These are phyloP conservation scores for Hondaea fermentalgiana DNA, from an alignment of 108 stramenopile genomes.

Conservation along the genomic window DNA sequence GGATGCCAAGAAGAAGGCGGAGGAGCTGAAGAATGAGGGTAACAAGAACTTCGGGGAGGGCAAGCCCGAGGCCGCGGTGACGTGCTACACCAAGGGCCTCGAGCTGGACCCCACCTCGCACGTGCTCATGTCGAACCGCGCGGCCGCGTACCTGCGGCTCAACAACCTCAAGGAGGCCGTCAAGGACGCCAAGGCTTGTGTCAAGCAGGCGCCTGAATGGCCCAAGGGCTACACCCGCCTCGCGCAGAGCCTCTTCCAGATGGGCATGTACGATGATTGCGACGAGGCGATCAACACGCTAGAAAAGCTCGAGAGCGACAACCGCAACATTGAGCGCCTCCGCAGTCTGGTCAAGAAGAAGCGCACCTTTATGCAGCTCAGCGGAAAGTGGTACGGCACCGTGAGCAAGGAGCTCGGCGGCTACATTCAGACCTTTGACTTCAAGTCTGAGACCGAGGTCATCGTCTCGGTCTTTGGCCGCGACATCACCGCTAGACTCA, in stretches of 20 bases:
- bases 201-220: constrained; percentile 71
- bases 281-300: constrained; percentile 14
- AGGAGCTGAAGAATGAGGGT: background rate
- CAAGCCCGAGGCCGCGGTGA: background rate
- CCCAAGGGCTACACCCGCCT: constrained; percentile 78
- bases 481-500: background rate
- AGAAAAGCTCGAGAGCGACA: background rate
- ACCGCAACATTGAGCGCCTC: constrained; percentile 12
- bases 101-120: constrained; percentile 35
- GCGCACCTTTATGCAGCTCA: background rate
- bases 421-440: constrained; percentile 11
- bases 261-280: constrained; percentile 4
- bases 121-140: constrained; percentile 87
- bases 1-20: background rate
- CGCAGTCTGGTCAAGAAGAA: constrained; percentile 12
- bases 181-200: constrained; percentile 84
- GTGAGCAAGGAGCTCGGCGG: constrained; percentile 1
- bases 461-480: background rate
- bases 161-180: constrained; percentile 83
- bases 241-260: background rate
- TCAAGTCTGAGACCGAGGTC: background rate
- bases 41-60: background rate
- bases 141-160: constrained; percentile 84
- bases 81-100: background rate
- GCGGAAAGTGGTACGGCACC: constrained; percentile 2